Evolutionary conservation across 768 basidiomycete genomes (phyloP).

Genomic region (Dioszegia hungarica): DNA sequence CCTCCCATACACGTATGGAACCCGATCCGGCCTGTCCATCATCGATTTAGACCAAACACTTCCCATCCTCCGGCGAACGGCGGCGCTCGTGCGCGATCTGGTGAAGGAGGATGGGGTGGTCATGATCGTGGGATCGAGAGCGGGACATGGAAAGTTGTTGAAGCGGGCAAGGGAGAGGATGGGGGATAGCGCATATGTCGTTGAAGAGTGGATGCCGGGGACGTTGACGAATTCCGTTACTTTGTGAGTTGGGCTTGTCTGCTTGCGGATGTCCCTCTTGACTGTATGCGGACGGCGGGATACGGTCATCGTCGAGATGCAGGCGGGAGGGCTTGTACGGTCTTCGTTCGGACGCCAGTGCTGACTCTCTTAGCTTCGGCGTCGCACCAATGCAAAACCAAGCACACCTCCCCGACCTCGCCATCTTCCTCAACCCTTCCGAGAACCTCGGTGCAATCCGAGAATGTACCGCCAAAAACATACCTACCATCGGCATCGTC

Average conservation of each 20-base stretch:
- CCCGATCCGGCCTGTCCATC: slow-evolving; percentile 79
- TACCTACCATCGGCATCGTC: slow-evolving; percentile 89
- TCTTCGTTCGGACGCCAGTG: too few species aligned
- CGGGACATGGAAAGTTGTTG: slow-evolving; percentile 60
- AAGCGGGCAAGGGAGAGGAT: slow-evolving; percentile 73
- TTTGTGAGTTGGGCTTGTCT: slow-evolving; percentile 46
- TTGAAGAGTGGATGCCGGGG: slow-evolving; percentile 89
- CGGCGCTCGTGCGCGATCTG: slow-evolving; percentile 76
- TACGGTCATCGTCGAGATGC: too few species aligned
- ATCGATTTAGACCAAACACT: slow-evolving; percentile 94
- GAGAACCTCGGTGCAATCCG: slow-evolving; percentile 73
- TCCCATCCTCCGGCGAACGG: slow-evolving; percentile 83
- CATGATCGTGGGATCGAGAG: slow-evolving; percentile 76
- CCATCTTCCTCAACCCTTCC: slow-evolving; percentile 84
- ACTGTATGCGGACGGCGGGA: too few species aligned
- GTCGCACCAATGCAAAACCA: slow-evolving; percentile 36
- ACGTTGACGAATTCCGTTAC: slow-evolving; percentile 70
- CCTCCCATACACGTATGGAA: slow-evolving; percentile 90
- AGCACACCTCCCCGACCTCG: slow-evolving; percentile 68
- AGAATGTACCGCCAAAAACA: slow-evolving; percentile 81
- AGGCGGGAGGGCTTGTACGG: too few species aligned
- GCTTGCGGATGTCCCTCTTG: too few species aligned
- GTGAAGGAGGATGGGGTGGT: slow-evolving; percentile 75
- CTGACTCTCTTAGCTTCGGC: slow-evolving; percentile 49
- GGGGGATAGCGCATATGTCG: slow-evolving; percentile 73